Evolutionary conservation across 352 stramenopile species (phyloP), one percentile per base, ranked within the genome.

Genomic region (Phytophthora podocarpi): DNA sequence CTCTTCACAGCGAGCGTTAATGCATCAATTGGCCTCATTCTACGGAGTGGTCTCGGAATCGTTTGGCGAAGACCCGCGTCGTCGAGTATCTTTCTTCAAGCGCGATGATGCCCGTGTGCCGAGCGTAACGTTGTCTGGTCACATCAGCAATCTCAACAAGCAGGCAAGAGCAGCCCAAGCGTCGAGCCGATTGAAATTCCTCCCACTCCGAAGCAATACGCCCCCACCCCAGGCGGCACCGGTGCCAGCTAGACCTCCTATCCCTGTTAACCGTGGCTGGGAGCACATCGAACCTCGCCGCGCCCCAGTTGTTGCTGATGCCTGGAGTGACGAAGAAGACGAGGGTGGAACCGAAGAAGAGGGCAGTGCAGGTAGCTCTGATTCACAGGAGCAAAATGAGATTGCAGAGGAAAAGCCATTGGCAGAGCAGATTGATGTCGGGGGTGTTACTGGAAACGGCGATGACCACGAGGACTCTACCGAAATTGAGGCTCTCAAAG

Each of bases 41-140:
- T 94, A 94, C 35, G 60, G 64, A 3, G 78, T 94, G 9, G 66
- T 76, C 3, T 94, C 82, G 11, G 76, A 92, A 71, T 92, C 85
- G 13, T 89, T 90, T 64, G 85, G 81, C 13, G 76, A 90, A 70
- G 82, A 94, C 26, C 71, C 78, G 6, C 70, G 64, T 50, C 85
- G 85, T 21, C 77, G 82, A 65, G 77, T 92, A 31, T 91, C 82
- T 13, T 90, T 90, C 37, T 94, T 88, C 57, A 94, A 94, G 67
- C 69, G 70, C 12, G 78, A 87, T 10, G 52, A 59, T 5, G 76
- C 80, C n/a, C 52, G 37, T 23, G 70, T 94, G 11, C 82, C 85
- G 0, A 64, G 57, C 20, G 64, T 86, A 42, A 80, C 79, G 41
- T 62, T 94, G 20, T 94, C 85, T 11, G 78, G 78, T 32, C 58